A percentile compares a stretch with the other conserved stretches of the same genome.
Conservation (phyloP, 495 filamentous ascomycete genomes). For the Neurospora sp. region DNA sequence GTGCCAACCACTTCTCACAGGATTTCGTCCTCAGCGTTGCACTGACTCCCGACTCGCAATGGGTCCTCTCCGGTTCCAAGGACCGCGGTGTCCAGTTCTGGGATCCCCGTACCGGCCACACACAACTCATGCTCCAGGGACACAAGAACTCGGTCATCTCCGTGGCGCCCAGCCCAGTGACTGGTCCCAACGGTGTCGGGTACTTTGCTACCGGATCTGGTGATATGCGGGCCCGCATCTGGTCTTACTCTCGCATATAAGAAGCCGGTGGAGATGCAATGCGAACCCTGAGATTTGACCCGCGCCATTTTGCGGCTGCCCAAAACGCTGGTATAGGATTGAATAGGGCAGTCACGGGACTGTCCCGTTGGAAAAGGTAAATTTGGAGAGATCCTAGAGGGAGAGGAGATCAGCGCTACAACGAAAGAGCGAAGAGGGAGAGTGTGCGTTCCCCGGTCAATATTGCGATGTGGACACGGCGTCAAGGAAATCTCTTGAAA, state of each 20-base stretch:
- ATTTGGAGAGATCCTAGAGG: neutral
- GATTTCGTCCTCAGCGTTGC: slow-evolving; percentile 88
- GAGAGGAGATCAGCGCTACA: neutral
- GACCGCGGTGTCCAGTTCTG: slow-evolving; percentile 89
- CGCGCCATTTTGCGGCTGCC: neutral
- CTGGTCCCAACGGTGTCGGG: slow-evolving; percentile 57
- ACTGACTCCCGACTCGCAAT: slow-evolving; percentile 74
- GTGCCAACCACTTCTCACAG: slow-evolving; percentile 28
- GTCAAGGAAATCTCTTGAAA: neutral
- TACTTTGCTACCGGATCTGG: slow-evolving; percentile 83
- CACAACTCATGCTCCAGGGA: slow-evolving; percentile 86
- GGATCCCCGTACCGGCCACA: slow-evolving; percentile 77
- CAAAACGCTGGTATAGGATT: neutral
- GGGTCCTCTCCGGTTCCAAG: slow-evolving; percentile 88
- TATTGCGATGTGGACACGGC: neutral
- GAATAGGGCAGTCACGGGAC: neutral
- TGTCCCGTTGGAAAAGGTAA: neutral
- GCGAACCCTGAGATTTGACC: neutral
- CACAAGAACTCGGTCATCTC: slow-evolving; percentile 92
- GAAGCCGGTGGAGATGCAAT: neutral
- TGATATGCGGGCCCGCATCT: slow-evolving; percentile 86
- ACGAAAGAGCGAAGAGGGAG: neutral
- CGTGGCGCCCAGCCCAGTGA: slow-evolving; percentile 77
- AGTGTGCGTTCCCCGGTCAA: neutral
- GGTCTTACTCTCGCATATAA: slow-evolving; percentile 49